Base-by-base conservation (phyloP, 2,329 filamentous ascomycete species). In the Sporothrix brasiliensis region DNA sequence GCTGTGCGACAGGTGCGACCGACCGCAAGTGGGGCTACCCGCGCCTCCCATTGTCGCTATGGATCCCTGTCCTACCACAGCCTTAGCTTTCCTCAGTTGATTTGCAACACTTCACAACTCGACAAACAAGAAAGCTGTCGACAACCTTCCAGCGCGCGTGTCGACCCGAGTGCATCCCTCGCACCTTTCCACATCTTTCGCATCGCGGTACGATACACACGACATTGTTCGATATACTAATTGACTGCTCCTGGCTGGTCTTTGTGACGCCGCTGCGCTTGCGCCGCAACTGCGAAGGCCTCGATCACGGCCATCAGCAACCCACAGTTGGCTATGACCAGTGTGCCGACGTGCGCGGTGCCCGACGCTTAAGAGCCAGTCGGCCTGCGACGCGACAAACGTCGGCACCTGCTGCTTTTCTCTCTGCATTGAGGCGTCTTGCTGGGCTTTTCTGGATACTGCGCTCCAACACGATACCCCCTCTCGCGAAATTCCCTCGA, bases 381-480 rank as follows among this genome's bases (percentile, higher is more conserved):
- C 39, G 65, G 30, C 3, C 50, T 21, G n/a, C 11, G 30, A 6
- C 10, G 19, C 49, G 19, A 5, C 19, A 34, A 34, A 14, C 27
- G 19, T 4, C 16, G 47, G 6, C 13, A 27, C 6, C n/a, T 4
- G 34, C 9, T 39, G n/a, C 58, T 27, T 19, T 19, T 5, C 10
- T 47, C 21, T 61, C 5, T 44, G 41, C 58, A 24, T 63, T 47
- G 24, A 63, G 39, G 58, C 41, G 39, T 44, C 58, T 63, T 63
- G 39, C 58, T 54, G 49, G 50, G 21, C 11, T 67, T 54, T 54
- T 34, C 39, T 67, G 49, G 63, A 67, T 67, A 67, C 49, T 53
- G 24, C 30, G n/a, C 34, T 19, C 60, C 41, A n/a, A 41, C 30
- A 34, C 49, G 19, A 49, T 52, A 53, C 27, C 44, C 13, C 49